Conservation (phyloP, 2,329 filamentous ascomycete genomes). For the Aplosporella prunicola region DNA sequence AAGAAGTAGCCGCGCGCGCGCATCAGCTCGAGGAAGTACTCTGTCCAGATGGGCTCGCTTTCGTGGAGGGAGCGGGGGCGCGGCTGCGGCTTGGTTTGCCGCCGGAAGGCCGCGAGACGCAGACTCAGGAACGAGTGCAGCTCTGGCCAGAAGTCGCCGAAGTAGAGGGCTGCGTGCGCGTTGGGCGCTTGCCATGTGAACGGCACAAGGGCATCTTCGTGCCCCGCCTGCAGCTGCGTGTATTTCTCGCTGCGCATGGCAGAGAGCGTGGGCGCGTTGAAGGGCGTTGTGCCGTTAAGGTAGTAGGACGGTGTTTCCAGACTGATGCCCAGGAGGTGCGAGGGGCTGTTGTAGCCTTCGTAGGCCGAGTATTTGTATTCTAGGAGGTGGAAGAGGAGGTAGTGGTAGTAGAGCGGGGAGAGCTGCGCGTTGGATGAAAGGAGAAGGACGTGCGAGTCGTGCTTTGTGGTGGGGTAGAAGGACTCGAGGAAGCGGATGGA, state of each 20-base stretch:
- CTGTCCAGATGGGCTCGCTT: conserved; percentile 64
- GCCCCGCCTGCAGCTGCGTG: conserved; percentile 16
- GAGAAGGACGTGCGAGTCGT: conserved; percentile 66
- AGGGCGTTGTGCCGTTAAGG: conserved; percentile 50
- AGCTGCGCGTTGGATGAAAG: conserved; percentile 75
- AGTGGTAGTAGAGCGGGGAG: conserved; percentile 74
- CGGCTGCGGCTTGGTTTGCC: conserved; percentile 16
- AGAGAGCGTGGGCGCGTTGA: conserved; percentile 38
- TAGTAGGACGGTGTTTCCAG: conserved; percentile 61
- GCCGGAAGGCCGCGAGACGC: conserved; percentile 37
- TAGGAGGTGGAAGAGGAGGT: conserved; percentile 67
- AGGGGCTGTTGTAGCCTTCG: conserved; percentile 33
- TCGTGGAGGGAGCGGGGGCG: conserved; percentile 46
- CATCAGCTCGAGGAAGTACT: conserved; percentile 68
- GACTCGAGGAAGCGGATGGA: conserved; percentile 72
- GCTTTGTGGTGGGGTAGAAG: conserved; percentile 65
- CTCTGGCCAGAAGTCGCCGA: conserved; percentile 79
- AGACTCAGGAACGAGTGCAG: conserved; percentile 70
- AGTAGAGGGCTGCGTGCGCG: conserved; percentile 70
- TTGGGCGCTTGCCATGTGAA: conserved; percentile 83
- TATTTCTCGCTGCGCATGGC: conserved; percentile 30
- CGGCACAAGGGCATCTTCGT: conserved; percentile 36
- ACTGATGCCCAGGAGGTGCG: conserved; percentile 65
- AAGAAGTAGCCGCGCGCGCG: conserved; percentile 68
- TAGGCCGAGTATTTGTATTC: conserved; percentile 64